Evolutionary conservation across 306 rosid genomes (phyloP).

Genomic region (Cucumis sativus): Cucumber_9930_V3 NC_026659.2:1915501-1916000

Average conservation of each 20-base stretch:
- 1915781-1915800: not conserved
- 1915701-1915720: not conserved
- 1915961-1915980: too few relatives aligned
- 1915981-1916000: not conserved
- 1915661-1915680: constrained; percentile 13
- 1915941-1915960: not conserved
- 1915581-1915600: not conserved
- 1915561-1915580: constrained; percentile 24
- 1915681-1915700: constrained; percentile 11
- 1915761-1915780: not conserved
- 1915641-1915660: constrained; percentile 17
- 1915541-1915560: constrained; percentile 14
- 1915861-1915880: not conserved
- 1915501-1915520: not conserved
- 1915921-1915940: not conserved
- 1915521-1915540: not conserved
- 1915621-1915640: constrained; percentile 1
- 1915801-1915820: not conserved
- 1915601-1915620: constrained; percentile 4
- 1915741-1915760: not conserved
- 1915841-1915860: not conserved
- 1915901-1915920: not conserved
- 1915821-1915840: not conserved
- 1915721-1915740: constrained; percentile 29
- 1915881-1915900: not conserved